phyloP scores from a whole-genome alignment of 2,329 filamentous ascomycete genomes.

The Cladosporium sp. region DNA sequence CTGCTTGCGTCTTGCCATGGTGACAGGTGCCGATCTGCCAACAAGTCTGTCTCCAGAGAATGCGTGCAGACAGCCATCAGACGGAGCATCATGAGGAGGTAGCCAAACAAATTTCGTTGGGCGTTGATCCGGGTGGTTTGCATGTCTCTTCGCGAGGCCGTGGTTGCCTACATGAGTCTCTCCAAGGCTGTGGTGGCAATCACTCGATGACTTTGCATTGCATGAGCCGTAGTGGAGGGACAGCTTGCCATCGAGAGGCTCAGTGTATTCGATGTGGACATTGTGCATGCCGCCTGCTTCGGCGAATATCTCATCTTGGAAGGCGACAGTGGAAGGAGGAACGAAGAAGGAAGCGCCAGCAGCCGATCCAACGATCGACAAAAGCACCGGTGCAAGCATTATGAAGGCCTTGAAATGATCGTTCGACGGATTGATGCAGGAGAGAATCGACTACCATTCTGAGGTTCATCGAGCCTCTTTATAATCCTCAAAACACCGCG shows the following conservation, averaged over 20 bases:
- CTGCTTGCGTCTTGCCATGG: conserved; percentile 30
- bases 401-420: background rate
- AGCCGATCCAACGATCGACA: conserved; percentile 15
- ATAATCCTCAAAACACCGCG: too few relatives aligned
- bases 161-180: conserved; percentile 34
- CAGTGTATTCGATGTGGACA: conserved; percentile 40
- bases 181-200: conserved; percentile 42
- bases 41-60: conserved; percentile 36
- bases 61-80: conserved; percentile 40
- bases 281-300: conserved; percentile 41
- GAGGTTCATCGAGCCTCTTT: too few relatives aligned
- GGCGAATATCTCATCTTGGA: conserved; percentile 21
- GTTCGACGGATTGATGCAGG: background rate
- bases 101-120: conserved; percentile 46
- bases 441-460: background rate
- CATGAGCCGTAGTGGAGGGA: conserved; percentile 43
- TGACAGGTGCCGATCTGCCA: conserved; percentile 37
- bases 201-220: conserved; percentile 27
- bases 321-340: conserved; percentile 17
- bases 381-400: conserved; percentile 14
- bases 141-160: conserved; percentile 23
- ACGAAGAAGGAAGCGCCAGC: conserved; percentile 13
- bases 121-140: conserved; percentile 23
- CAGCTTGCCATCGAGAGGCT: conserved; percentile 39
- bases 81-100: conserved; percentile 34